phyloP scores from a whole-genome alignment of 2,329 filamentous ascomycete genomes.

The Pseudomassariella vexata region DNA sequence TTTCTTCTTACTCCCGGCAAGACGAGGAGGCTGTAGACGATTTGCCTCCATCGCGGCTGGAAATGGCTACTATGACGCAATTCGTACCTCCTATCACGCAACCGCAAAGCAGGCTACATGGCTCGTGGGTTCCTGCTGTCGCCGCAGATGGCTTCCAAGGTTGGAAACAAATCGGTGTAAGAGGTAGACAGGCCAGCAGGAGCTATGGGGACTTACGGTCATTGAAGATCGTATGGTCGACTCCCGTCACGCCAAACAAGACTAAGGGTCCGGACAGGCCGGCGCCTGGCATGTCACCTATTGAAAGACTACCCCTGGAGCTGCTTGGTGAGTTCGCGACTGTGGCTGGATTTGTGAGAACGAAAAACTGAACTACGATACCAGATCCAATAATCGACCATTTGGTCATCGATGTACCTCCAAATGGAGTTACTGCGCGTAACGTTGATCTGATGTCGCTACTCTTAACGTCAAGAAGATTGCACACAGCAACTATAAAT shows the following conservation, averaged over 20 bases:
- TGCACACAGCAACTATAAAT: slow-evolving; percentile 67
- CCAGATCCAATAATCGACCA: slow-evolving; percentile 69
- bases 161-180: slow-evolving; percentile 58
- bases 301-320: slow-evolving; percentile 67
- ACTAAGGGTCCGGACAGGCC: slow-evolving; percentile 26
- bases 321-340: slow-evolving; percentile 55
- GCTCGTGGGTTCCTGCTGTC: slow-evolving; percentile 47
- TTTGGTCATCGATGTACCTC: slow-evolving; percentile 65
- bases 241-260: slow-evolving; percentile 25
- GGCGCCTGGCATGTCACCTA: slow-evolving; percentile 42
- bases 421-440: slow-evolving; percentile 69
- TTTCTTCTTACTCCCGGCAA: slow-evolving; percentile 49
- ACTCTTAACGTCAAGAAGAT: slow-evolving; percentile 66
- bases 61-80: slow-evolving; percentile 35
- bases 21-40: slow-evolving; percentile 46
- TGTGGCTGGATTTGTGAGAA: too few species aligned
- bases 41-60: slow-evolving; percentile 35
- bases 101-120: slow-evolving; percentile 51
- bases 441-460: slow-evolving; percentile 75
- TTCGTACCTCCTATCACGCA: slow-evolving; percentile 49
- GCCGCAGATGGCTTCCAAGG: slow-evolving; percentile 50
- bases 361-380: slow-evolving; percentile 6
- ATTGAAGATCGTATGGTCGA: slow-evolving; percentile 49
- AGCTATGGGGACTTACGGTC: slow-evolving; percentile 56
- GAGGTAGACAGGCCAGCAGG: slow-evolving; percentile 52